These are phyloP conservation scores for Stenogyne calaminthoides DNA, from an alignment of 305 asterid species.

Conservation along the genomic window DNA sequence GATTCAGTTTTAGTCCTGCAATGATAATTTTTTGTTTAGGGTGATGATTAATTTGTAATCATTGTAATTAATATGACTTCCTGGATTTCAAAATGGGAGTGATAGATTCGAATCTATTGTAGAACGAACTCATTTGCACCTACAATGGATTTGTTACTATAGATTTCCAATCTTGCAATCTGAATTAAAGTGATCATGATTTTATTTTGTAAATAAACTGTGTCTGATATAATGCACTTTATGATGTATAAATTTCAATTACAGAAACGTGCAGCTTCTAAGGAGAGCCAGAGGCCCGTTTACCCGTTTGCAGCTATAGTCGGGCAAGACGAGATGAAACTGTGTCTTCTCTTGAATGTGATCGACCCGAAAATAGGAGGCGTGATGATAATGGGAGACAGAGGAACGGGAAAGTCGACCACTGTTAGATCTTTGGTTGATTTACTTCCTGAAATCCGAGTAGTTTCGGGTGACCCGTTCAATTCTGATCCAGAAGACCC, in stretches of 20 bases:
- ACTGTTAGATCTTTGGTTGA: constrained; percentile 83
- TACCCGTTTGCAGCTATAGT: constrained; percentile 97
- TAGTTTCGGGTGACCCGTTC: constrained; percentile 79
- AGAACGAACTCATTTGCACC: background rate
- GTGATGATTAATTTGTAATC: too few relatives aligned
- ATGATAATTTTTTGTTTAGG: too few relatives aligned
- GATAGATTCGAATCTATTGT: background rate
- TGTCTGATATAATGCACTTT: background rate
- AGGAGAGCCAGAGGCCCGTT: constrained; percentile 86
- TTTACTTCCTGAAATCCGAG: constrained; percentile 82
- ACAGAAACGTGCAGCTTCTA: constrained; percentile 60
- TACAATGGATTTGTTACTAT: background rate
- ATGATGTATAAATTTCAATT: constrained; percentile 43
- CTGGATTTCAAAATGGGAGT: background rate
- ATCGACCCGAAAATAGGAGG: constrained; percentile 98
- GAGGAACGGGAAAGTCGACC: constrained; percentile 97
- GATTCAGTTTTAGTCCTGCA: too few relatives aligned
- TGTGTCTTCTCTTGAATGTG: constrained; percentile 80
- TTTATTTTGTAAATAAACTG: background rate
- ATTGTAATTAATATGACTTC: too few relatives aligned
- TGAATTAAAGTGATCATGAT: background rate
- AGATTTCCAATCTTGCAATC: background rate
- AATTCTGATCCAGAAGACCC: constrained; percentile 93
- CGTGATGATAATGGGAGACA: constrained; percentile 98
- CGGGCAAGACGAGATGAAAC: constrained; percentile 99